Base-by-base conservation (phyloP, 2,329 filamentous ascomycete genomes). In the Colletotrichum theobromicola region DNA sequence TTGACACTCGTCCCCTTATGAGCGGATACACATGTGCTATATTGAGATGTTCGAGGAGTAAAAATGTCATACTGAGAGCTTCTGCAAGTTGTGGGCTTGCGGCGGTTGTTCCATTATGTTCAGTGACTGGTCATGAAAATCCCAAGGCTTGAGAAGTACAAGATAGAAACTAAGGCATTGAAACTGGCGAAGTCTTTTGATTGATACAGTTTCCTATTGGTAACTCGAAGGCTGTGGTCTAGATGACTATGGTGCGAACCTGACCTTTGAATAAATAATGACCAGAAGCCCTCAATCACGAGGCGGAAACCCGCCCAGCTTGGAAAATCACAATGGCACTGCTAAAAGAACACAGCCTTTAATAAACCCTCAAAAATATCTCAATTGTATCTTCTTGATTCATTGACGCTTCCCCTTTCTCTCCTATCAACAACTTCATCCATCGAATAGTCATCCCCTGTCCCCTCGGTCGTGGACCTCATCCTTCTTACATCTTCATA, bases 311-410 rank as follows among this genome's bases (percentile, higher is more conserved):
- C n/a, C 42, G 42, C 42, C 42, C 10, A 1, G 42, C 42, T 50
- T 13, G 42, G 10, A 50, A 2, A 2, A 7, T n/a, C n/a, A n/a
- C n/a, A 13, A 21, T 21, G n/a, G 10, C 42, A 50, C 0, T 50
- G 24, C 13, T 13, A 50, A 13, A 13, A 21, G 0, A 0, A 21
- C 0, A 46, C 10, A 21, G n/a, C n/a, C n/a, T n/a, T n/a, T n/a
- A n/a, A n/a, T n/a, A n/a, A n/a, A n/a, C n/a, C n/a, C n/a, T n/a
- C n/a, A n/a, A n/a, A n/a, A n/a, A n/a, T n/a, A n/a, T n/a, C n/a
- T n/a, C n/a, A n/a, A n/a, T n/a, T n/a, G n/a, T n/a, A n/a, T n/a
- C n/a, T n/a, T n/a, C n/a, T n/a, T n/a, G n/a, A n/a, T n/a, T n/a
- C n/a, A n/a, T n/a, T n/a, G n/a, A n/a, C n/a, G n/a, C n/a, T n/a